phyloP scores from a whole-genome alignment of 192 early-diverging fungal species.

The Mortierella alpina region DNA sequence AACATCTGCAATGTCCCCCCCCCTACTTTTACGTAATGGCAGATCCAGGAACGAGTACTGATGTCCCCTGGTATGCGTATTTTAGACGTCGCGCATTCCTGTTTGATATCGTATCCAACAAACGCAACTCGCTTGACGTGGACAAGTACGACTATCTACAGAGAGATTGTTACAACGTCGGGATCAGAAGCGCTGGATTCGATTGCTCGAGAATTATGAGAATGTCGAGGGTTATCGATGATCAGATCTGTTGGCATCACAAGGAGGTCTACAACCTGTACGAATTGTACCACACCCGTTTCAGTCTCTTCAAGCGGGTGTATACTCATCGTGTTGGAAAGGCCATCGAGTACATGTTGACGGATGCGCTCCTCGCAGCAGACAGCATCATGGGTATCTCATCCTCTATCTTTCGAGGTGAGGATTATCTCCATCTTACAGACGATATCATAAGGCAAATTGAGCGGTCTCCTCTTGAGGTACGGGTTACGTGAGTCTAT shows the following conservation, averaged over 20 bases:
- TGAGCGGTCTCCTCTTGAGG: slow-evolving; percentile 60
- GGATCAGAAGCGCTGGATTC: slow-evolving; percentile 61
- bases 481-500: no score
- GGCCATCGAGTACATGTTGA: slow-evolving; percentile 91
- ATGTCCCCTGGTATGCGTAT: not conserved
- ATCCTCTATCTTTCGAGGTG: slow-evolving; percentile 69
- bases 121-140: slow-evolving; percentile 92
- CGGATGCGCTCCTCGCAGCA: slow-evolving; percentile 87
- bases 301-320: slow-evolving; percentile 82
- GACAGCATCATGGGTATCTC: slow-evolving; percentile 75
- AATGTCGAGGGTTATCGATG: slow-evolving; percentile 85
- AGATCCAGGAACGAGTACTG: not conserved
- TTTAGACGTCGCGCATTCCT: slow-evolving; percentile 69
- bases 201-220: slow-evolving; percentile 76
- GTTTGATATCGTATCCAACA: slow-evolving; percentile 98
- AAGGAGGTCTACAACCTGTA: slow-evolving; percentile 93
- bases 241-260: slow-evolving; percentile 90
- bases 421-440: slow-evolving; percentile 79
- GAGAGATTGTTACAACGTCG: slow-evolving; percentile 85
- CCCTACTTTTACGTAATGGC: not conserved
- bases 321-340: slow-evolving; percentile 89
- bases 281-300: slow-evolving; percentile 86
- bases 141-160: slow-evolving; percentile 91
- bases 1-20: not conserved
- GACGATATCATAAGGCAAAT: slow-evolving; percentile 85